Evolutionary conservation across 1,284 basidiomycete species (phyloP), one percentile per base, ranked within the genome.

Genomic region (Tilletia setariae): DNA sequence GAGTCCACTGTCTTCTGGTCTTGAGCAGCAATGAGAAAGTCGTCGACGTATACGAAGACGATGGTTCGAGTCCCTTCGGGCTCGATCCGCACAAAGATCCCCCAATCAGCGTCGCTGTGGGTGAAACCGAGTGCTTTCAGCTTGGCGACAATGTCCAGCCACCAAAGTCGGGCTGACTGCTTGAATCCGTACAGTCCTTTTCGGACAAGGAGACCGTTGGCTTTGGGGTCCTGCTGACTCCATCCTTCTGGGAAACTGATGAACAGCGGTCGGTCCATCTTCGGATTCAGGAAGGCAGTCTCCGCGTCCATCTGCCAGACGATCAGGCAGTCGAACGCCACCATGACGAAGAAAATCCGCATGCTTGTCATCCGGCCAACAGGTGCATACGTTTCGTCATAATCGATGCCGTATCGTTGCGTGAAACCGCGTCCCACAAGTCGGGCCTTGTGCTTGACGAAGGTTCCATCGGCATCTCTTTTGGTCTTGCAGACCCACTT

Each of bases 231-330:
- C 44, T 46, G 44, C 44, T 46, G 44, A 15, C n/a, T n/a, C 44
- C 44, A 46, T 46, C 44, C 44, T n/a, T 46, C 44, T 15, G 44
- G 44, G n/a, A 46, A 46, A n/a, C 44, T 46, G 44, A 46, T 46
- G 2, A 15, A 46, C 1, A 46, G 44, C 1, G n/a, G 15, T 1
- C 44, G 44, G n/a, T 46, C 44, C 44, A 46, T 46, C 13, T 46
- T n/a, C 15, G 44, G 44, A 46, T n/a, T n/a, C n/a, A n/a, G n/a
- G n/a, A n/a, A n/a, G n/a, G n/a, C n/a, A n/a, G n/a, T n/a, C n/a
- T n/a, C n/a, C n/a, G 44, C 44, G n/a, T 46, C 44, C 44, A 46
- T 46, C 44, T 46, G 44, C 44, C 44, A 46, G 44, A 46, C n/a
- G 44, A 46, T 13, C 44, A 46, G 44, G n/a, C 44, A 13, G n/a